phyloP scores from a whole-genome alignment of 306 rosid genomes.

The Pachyrhizus erosus region DNA sequence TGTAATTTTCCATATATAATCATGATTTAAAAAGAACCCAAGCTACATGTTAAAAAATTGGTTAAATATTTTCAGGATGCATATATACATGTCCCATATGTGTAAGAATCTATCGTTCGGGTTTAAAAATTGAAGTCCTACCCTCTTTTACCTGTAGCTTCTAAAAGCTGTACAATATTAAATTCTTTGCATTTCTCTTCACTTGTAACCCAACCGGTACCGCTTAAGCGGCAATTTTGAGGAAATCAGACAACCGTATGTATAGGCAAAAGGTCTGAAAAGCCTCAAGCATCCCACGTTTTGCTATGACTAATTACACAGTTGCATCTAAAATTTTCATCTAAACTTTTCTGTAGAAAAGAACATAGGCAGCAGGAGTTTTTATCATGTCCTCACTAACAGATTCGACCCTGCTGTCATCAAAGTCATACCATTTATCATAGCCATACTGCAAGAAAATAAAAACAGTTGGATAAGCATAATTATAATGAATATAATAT shows the following conservation, averaged over 20 bases:
- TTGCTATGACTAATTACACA: conserved; percentile 44
- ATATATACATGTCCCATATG: conserved; percentile 45
- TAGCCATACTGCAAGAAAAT: conserved; percentile 60
- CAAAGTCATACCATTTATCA: conserved; percentile 77
- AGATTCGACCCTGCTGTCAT: conserved; percentile 68
- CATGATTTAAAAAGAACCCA: conserved; percentile 26
- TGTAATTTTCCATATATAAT: conserved; percentile 12
- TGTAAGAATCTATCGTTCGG: conserved; percentile 15
- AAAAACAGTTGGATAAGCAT: conserved; percentile 27
- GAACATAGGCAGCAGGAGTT: conserved; percentile 85
- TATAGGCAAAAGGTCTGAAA: conserved; percentile 19
- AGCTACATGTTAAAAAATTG: conserved; percentile 42
- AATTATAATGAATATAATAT: background rate
- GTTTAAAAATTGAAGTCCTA: conserved; percentile 38
- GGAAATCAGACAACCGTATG: conserved; percentile 30
- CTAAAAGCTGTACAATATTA: conserved; percentile 56
- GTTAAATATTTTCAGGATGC: conserved; percentile 34
- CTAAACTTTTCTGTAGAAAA: conserved; percentile 76
- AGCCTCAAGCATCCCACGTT: conserved; percentile 43
- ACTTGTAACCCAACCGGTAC: conserved; percentile 29
- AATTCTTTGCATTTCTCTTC: conserved; percentile 47
- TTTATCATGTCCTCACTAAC: conserved; percentile 57
- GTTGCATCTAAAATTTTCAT: conserved; percentile 45
- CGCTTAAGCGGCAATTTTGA: conserved; percentile 33
- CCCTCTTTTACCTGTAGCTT: conserved; percentile 42